Conservation (phyloP, 2,329 filamentous ascomycete genomes). For the Penicillium sp. region DNA sequence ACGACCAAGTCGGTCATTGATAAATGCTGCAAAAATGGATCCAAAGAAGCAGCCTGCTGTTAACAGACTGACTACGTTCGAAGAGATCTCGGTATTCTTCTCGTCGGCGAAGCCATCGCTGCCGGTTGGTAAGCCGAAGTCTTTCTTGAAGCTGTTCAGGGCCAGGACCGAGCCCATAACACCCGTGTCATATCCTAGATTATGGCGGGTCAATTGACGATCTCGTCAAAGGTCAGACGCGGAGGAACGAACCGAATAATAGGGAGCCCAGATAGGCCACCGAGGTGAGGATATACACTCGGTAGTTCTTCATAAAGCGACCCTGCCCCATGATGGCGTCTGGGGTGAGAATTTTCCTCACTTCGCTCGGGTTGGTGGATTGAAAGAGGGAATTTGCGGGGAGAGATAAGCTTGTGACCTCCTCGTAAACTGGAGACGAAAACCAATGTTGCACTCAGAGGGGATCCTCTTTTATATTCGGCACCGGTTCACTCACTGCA, state of each 20-base stretch:
- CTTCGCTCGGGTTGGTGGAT: not conserved
- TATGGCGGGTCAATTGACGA: not conserved
- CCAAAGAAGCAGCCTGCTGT: constrained; percentile 47
- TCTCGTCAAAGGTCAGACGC: not conserved
- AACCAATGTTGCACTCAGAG: not conserved
- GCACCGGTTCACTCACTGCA: constrained; percentile 1
- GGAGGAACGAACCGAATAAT: constrained; percentile 42
- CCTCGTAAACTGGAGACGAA: constrained; percentile 4
- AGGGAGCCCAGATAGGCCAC: constrained; percentile 51
- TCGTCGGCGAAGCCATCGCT: constrained; percentile 36
- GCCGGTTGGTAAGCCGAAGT: constrained; percentile 43
- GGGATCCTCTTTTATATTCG: constrained; percentile 17
- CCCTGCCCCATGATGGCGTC: constrained; percentile 19
- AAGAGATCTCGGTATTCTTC: constrained; percentile 42
- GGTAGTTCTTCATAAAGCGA: constrained; percentile 46
- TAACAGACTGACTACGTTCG: constrained; percentile 43
- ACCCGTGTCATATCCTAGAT: constrained; percentile 48
- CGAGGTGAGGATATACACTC: constrained; percentile 49
- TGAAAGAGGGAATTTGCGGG: not conserved
- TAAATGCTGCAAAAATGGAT: constrained; percentile 38
- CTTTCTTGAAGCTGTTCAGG: constrained; percentile 44
- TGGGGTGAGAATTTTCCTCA: not conserved
- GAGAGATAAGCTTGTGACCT: not conserved
- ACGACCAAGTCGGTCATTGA: constrained; percentile 43
- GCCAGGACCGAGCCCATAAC: constrained; percentile 48